Evolutionary conservation across 2,329 filamentous ascomycete genomes (phyloP), one percentile per base, ranked within the genome.

Genomic region (Sporothrix mexicana): DNA sequence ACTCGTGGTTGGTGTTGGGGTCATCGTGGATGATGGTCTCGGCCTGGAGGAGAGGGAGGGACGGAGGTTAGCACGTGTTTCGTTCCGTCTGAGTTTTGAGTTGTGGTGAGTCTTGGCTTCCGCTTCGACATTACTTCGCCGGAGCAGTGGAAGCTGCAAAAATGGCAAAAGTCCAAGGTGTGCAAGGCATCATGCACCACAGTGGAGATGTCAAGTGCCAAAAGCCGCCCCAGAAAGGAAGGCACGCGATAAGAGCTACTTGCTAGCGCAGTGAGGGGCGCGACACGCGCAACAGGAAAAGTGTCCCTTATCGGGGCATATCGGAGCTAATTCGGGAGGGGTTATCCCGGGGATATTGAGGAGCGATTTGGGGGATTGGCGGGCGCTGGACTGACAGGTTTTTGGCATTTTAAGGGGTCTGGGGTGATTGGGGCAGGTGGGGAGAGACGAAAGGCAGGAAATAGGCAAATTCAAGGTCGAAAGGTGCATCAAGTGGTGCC

Each of bases 1-100:
- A 99, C 88, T 99, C 96, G 86, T 99, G 95, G 85, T 99, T 97
- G 78, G 97, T 87, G 74, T 93, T 88, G 80, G 95, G 94, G 83
- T 98, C 94, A 80, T 92, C 92, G 82, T 91, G 92, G 77, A 98
- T 89, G 79, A 94, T 90, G 77, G 96, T 92, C 81, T 98, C 95
- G 78, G 96, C 96, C 95, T 98, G 80, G 62, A 73, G 62, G 69
- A 23, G 59, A 45, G 59, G 30, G 17, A 25, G 10, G 36, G 17
- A 8, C 3, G n/a, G 23, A 59, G 59, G 49, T 62, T 41, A 73
- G 71, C 68, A 73, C 64, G 49, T n/a, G 74, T 73, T 73, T 71
- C 6, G 64, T 51, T 61, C 17, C 45, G 43, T 36, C 15, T 36
- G 45, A 17, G 51, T 51, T 5, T 67, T 36, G 30, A 36, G 30